Conservation (phyloP, 495 filamentous ascomycete genomes). For the Mycothermus thermophilus region DNA sequence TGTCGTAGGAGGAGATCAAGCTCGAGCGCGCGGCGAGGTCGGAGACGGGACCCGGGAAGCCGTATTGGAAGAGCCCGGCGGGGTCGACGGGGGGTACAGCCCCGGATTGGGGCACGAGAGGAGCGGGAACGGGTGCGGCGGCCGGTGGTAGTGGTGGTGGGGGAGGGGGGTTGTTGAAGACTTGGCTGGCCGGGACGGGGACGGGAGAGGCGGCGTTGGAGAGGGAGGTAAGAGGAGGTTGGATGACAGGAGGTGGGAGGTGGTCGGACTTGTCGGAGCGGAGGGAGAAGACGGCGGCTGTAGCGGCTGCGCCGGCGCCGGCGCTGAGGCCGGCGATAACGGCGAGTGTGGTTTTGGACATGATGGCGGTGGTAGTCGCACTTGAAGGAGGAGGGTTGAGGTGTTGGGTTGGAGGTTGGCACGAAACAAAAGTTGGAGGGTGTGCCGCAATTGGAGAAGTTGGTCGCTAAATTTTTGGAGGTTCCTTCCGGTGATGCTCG, state of each 20-base stretch:
- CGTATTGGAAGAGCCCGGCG: slow-evolving; percentile 84
- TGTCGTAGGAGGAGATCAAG: slow-evolving; percentile 77
- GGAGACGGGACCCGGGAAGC: slow-evolving; percentile 81
- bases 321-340: slow-evolving; percentile 82
- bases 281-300: slow-evolving; percentile 57
- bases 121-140: slow-evolving; percentile 22
- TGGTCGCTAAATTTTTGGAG: too few species aligned
- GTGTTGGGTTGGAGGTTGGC: too few species aligned
- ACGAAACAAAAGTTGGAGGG: too few species aligned
- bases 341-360: slow-evolving; percentile 80
- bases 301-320: slow-evolving; percentile 73
- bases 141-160: neutral
- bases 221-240: too few species aligned
- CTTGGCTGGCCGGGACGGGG: slow-evolving; percentile 32
- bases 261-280: slow-evolving; percentile 35
- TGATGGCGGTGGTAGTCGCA: slow-evolving; percentile 20
- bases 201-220: slow-evolving; percentile 21
- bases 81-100: slow-evolving; percentile 76
- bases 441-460: too few species aligned
- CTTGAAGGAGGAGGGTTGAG: too few species aligned
- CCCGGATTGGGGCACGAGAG: too few species aligned
- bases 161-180: slow-evolving; percentile 13
- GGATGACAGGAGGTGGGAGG: too few species aligned
- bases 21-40: slow-evolving; percentile 64
- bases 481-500: too few species aligned